These are phyloP conservation scores for Podila epigama DNA, from an alignment of 192 early-diverging fungal species.

Conservation along the genomic window DNA sequence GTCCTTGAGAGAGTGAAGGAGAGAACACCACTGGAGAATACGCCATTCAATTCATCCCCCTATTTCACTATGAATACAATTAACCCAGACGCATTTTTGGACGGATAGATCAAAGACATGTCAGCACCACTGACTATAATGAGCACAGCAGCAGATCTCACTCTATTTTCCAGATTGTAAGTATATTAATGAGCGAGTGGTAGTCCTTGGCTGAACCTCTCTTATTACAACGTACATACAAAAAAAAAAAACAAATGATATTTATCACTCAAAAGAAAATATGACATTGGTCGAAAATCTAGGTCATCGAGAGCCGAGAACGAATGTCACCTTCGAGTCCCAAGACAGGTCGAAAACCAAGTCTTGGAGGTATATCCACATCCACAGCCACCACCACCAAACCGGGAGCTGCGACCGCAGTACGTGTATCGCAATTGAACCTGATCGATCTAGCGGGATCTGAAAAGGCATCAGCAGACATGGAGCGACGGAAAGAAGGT, in stretches of 20 bases:
- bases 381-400: too few relatives aligned
- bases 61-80: too few relatives aligned
- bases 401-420: slow-evolving; percentile 16
- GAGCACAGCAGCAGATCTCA: slow-evolving; percentile 91
- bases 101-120: slow-evolving; percentile 72
- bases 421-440: slow-evolving; percentile 61
- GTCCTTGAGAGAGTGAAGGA: too few relatives aligned
- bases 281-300: background rate
- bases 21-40: too few relatives aligned
- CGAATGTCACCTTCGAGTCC: slow-evolving; percentile 19
- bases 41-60: too few relatives aligned
- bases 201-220: too few relatives aligned
- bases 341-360: slow-evolving; percentile 9
- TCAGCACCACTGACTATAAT: slow-evolving; percentile 93
- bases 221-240: too few relatives aligned
- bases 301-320: slow-evolving; percentile 49
- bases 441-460: slow-evolving; percentile 97
- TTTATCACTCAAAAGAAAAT: background rate
- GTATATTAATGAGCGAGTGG: too few relatives aligned
- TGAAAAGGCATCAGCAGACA: slow-evolving; percentile 88
- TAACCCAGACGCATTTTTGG: background rate
- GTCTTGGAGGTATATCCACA: slow-evolving; percentile 20
- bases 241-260: background rate
- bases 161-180: slow-evolving; percentile 93
- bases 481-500: slow-evolving; percentile 90